Evolutionary conservation across 352 stramenopile genomes (phyloP), one percentile per base, ranked within the genome.

Genomic region (Phytophthora sp.): DNA sequence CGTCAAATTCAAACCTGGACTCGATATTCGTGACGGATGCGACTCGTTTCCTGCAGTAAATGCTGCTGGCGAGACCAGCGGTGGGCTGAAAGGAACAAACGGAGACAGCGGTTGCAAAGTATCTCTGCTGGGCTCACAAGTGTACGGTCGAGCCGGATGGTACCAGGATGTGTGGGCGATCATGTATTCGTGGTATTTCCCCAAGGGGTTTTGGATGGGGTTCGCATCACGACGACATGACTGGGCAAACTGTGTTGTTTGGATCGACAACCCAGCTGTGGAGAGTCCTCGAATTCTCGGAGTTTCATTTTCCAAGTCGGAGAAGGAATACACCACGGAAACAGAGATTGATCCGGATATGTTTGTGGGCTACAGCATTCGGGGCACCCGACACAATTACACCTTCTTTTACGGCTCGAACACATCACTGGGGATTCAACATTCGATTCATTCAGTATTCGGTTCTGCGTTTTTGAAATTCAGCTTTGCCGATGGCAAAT

Each of bases 161-260:
- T n/a, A 53, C 45, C 39, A 53, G 24, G 35, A 30, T 4, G 5
- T 39, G 1, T 57, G 24, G 35, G 53, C 42, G 10, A 54, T 62
- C 9, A 39, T 61, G 52, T 61, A 52, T 12, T 12, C 39, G 6
- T 61, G 52, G 52, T 61, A 61, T 24, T 53, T 61, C 12, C 52
- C 52, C 0, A 61, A 61, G 23, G 15, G 37, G 32, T 17, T 52
- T 28, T 37, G 50, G 30, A 5, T 0, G 1, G 3, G 1, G 11
- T 7, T 37, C n/a, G 17, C 46, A 20, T 18, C 7, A 3, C 17
- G 35, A 10, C 23, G 51, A n/a, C 51, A 51, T 11, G 17, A 50
- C 17, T 59, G 51, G 51, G 8, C 26, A 3, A 51, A 17, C 27
- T 17, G 18, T 9, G 38, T 59, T 13, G n/a, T 59, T n/a, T 59